Evolutionary conservation across 2,329 filamentous ascomycete genomes (phyloP).

Genomic region (Cytospora piceicola): DNA sequence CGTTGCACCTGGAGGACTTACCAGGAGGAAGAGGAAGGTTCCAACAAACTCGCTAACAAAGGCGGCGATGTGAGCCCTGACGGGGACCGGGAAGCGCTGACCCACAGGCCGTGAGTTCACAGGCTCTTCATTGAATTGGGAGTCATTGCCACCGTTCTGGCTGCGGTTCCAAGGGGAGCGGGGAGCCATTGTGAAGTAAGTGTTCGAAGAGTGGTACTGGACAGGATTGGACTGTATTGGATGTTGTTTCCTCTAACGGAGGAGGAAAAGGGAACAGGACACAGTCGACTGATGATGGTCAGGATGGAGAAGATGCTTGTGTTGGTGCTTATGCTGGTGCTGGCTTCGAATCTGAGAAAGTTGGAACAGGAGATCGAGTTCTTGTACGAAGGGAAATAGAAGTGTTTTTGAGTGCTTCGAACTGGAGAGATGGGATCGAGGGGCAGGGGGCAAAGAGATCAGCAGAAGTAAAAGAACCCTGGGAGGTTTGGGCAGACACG

Average conservation of each 20-base stretch:
- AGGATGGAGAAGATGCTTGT: neutral
- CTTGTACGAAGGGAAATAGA: neutral
- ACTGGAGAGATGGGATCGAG: neutral
- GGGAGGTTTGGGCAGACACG: neutral
- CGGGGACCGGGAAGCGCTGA: constrained; percentile 11
- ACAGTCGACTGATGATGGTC: neutral
- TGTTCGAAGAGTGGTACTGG: neutral
- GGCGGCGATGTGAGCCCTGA: constrained; percentile 45
- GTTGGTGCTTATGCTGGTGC: neutral
- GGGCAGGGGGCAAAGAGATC: neutral
- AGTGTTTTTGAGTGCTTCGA: neutral
- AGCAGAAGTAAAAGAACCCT: neutral
- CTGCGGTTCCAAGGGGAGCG: constrained; percentile 24
- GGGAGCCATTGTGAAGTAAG: constrained; percentile 25
- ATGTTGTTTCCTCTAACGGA: neutral
- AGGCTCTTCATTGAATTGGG: constrained; percentile 16
- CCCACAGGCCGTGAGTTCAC: constrained; percentile 18
- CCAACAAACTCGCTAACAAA: constrained; percentile 55
- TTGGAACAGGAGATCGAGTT: neutral
- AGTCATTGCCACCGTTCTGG: constrained; percentile 18
- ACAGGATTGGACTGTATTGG: constrained; percentile 4
- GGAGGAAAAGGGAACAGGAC: neutral
- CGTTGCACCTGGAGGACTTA: constrained; percentile 24
- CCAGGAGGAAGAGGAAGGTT: constrained; percentile 57
- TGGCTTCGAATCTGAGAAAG: neutral